Evolutionary conservation across 2,329 filamentous ascomycete genomes (phyloP), one percentile per base, ranked within the genome.

Genomic region (Fusarium sp.): DNA sequence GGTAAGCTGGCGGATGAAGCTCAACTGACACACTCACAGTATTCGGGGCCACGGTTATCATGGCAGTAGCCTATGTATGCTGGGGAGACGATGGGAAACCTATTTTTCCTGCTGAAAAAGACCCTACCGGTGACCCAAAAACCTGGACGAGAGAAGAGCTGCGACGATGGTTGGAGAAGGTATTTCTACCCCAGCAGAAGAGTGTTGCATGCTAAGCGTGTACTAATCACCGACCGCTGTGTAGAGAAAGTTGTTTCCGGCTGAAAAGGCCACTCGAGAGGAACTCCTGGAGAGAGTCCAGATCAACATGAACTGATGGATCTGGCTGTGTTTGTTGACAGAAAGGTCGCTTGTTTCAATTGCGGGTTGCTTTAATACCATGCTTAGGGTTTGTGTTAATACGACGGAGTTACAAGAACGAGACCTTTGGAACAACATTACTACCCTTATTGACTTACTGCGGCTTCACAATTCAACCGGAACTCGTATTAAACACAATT

Each of bases 81-180:
- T 97, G 92, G 91, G 94, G 94, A 60, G 87, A 65, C 7, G 66
- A 71, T 50, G 66, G 66, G 5, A 56, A 89, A 56, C 94, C 95
- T 68, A 88, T 98, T 76, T 97, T 98, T 75, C 95, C 95, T 1
- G 80, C 88, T 4, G 84, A 90, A 70, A 65, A 85, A 50, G 94
- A 97, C 77, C 94, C 95, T n/a, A 93, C 84, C 30, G 94, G 94
- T 65, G 87, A 94, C 83, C 89, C 83, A 41, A 82, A 85, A 41
- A 78, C 77, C 10, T 98, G 95, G 95, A 94, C 93, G 0, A 85
- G 87, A 60, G 91, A 94, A 50, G 94, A 98, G 76, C 85, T 97
- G 80, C 87, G 89, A 66, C 85, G 91, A 75, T 98, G 95, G 94
- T 84, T 98, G 53, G 89, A 89, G 47, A 89, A 88, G 74, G 95